Base-by-base conservation (phyloP, 2,329 filamentous ascomycete genomes). In the Tolypocladium capitatum region DNA sequence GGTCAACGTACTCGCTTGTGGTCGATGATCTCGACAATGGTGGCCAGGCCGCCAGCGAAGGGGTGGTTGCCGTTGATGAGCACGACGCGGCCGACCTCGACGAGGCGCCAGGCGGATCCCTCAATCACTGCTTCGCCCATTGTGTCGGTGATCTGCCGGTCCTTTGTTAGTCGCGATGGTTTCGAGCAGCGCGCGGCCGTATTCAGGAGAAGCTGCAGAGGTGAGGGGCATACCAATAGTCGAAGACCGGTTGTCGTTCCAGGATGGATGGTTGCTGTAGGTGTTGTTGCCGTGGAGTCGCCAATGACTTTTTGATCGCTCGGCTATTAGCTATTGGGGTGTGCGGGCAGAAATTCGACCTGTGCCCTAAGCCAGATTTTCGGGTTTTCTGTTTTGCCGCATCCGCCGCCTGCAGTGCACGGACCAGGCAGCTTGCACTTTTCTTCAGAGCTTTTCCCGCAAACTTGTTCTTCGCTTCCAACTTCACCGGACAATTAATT, bases 11-110 rank as follows among this genome's bases (percentile, higher is more conserved):
- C 92, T 76, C 92, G 89, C 83, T 95, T 96, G 85, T 98, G 91
- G 77, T 98, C 92, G 76, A 98, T 92, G 74, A 98, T 97, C 83
- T 98, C 91, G 74, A 95, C 89, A 67, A 98, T 91, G 65, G 83
- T 77, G 65, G 90, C 94, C 64, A 97, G 81, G 70, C 86, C 86
- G 76, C 90, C 90, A 61, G 77, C 75, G 76, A 75, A 86, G 63
- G 83, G 82, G 67, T 89, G 85, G 68, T 80, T 75, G 65, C 71
- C 72, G 72, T 87, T 84, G 76, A 97, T 83, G 71, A 94, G 82
- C 70, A 95, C 84, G 68, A 98, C 83, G 70, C 92, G 89, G 83
- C 92, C 92, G 73, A 96, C 87, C 84, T 98, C 90, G 71, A 98
- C 90, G 74, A 89, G 80, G 79, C 90, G 90, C 89, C 89, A 94